Percentiles rank a stretch among this genome's conserved stretches.
These are phyloP conservation scores for Aegilops tauschii DNA, from an alignment of 176 grass and related monocot genomes.

Conservation along the genomic window DNA sequence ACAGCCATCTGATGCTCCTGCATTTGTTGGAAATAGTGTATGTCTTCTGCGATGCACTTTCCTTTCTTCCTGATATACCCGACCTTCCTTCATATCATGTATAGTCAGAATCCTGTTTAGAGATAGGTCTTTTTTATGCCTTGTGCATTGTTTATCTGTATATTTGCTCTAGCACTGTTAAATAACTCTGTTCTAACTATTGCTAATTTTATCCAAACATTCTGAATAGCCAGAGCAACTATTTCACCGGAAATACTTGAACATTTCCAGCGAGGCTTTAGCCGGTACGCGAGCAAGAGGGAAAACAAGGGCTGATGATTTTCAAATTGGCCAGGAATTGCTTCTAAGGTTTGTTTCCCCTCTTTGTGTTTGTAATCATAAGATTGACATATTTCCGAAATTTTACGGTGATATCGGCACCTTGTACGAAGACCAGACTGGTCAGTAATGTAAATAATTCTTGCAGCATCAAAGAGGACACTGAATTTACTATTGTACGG, in stretches of 20 bases:
- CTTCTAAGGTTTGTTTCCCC: conserved; percentile 67
- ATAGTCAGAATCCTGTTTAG: background rate
- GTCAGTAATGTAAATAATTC: conserved; percentile 19
- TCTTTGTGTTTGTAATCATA: background rate
- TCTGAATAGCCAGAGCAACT: conserved; percentile 99
- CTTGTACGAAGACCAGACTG: background rate
- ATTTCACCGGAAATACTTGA: conserved; percentile 93
- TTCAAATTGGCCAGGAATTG: conserved; percentile 85
- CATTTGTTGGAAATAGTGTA: conserved; percentile 98
- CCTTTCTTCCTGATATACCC: background rate
- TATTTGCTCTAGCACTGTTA: background rate
- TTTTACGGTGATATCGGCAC: background rate
- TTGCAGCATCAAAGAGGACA: conserved; percentile 87
- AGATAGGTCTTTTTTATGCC: background rate
- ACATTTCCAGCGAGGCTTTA: conserved; percentile 96
- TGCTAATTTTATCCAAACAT: conserved; percentile 51
- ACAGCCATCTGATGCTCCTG: conserved; percentile 73
- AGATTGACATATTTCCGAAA: background rate
- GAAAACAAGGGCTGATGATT: conserved; percentile 63
- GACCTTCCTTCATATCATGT: background rate
- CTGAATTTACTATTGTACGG: conserved; percentile 80
- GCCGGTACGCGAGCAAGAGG: conserved; percentile 88
- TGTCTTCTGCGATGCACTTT: conserved; percentile 25
- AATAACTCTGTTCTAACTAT: conserved; percentile 55
- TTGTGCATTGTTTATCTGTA: background rate